Evolutionary conservation across 345 rosid genomes (phyloP), one percentile per base, ranked within the genome.

Genomic region (Corchorus capsularis): DNA sequence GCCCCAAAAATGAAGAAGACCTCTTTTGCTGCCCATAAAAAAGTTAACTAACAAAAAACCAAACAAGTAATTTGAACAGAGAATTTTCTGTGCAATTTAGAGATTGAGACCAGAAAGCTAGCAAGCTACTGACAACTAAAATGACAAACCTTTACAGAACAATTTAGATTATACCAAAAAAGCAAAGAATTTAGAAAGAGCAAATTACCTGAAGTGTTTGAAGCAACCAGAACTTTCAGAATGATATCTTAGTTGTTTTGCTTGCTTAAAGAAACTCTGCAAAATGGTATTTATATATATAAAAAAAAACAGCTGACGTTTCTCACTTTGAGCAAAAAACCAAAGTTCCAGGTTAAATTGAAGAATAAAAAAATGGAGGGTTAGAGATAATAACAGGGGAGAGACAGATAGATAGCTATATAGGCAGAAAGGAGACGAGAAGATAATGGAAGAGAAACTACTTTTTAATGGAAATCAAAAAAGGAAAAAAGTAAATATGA

Each of bases 381-480:
- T 5, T 1, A 45, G 32, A 67, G 65, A 15, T 22, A 17, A 59
- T 22, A 17, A 59, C 61, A 68, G 52, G 45, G n/a, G 52, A 54
- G 27, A 6, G 46, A 16, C 16, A 72, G 67, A 50, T 45, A 27
- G n/a, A n/a, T n/a, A n/a, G n/a, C n/a, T n/a, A n/a, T n/a, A 6
- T 39, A 39, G 43, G 5, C 0, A 69, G 57, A 22, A 22, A 4
- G 15, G 52, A 76, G 47, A 75, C 68, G 75, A 76, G 68, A 39
- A 66, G 78, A 67, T 43, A 56, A 10, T 32, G 68, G 45, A 76
- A 41, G 16, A 35, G 68, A 74, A 65, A 64, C 63, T 8, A 34
- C 54, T 67, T 73, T 80, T 64, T 76, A 79, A 56, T 55, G 77
- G 77, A 45, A 52, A 63, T 53, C 15, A 69, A 34, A 49, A 49